Conservation (phyloP, 805 yeast species). For the Ogataea corticis region DNA sequence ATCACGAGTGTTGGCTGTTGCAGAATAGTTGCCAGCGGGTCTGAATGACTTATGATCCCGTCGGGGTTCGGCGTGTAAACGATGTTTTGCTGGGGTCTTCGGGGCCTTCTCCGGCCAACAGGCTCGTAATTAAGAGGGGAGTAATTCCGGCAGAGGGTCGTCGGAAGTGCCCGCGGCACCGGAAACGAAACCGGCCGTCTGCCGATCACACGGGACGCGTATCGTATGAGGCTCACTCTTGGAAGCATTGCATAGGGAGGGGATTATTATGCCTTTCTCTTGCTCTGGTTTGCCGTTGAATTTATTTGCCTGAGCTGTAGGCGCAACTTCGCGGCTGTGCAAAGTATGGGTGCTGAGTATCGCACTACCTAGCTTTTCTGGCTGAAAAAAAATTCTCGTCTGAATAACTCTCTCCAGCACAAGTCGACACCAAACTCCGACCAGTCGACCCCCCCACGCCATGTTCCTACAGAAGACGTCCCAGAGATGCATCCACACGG, state of each 20-base stretch:
- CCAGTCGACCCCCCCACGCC: background rate
- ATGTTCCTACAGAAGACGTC: slow-evolving; percentile 12
- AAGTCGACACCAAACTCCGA: background rate
- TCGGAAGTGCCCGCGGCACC: background rate
- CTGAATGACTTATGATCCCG: slow-evolving; percentile 54
- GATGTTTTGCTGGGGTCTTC: slow-evolving; percentile 24
- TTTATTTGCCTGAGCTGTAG: too few species aligned
- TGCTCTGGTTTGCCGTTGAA: too few species aligned
- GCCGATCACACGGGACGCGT: too few species aligned
- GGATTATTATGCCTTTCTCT: too few species aligned
- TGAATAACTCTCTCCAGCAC: background rate
- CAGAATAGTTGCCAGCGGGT: slow-evolving; percentile 62
- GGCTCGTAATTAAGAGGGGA: slow-evolving; percentile 22
- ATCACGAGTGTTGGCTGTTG: slow-evolving; percentile 82
- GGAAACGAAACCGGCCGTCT: too few species aligned
- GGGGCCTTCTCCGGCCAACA: slow-evolving; percentile 4
- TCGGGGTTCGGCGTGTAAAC: slow-evolving; percentile 27
- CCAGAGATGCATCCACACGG: slow-evolving; percentile 54
- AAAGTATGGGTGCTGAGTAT: too few species aligned
- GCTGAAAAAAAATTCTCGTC: too few species aligned
- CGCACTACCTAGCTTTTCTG: too few species aligned
- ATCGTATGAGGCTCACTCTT: too few species aligned
- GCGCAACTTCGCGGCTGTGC: too few species aligned
- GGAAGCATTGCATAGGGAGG: too few species aligned
- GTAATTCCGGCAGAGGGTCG: slow-evolving; percentile 8